Base-by-base conservation (phyloP, 305 asterid genomes). In the Coffea humblotiana region DNA sequence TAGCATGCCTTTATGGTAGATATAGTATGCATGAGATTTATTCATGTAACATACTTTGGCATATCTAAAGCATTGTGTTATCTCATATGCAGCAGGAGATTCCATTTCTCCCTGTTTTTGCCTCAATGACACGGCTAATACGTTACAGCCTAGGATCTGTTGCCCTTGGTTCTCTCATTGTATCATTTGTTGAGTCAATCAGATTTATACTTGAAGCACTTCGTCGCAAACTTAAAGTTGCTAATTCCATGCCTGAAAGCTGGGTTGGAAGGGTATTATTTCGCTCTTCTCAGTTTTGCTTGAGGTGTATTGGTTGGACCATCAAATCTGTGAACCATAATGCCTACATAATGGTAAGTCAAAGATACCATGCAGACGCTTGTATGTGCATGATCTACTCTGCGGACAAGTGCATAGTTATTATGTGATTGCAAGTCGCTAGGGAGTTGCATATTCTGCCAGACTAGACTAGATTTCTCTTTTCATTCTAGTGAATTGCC, bases 71-170 rank as follows among this genome's bases (percentile, higher is more conserved):
- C 48, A 32, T 40, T 4, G 10, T 77, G 29, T 9, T 68, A 84
- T 74, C 76, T 58, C 56, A 49, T 77, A 45, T 88, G 95, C 93
- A 94, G 97, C 83, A 89, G 43, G 96, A 86, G 82, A 88, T 96
- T 75, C 94, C 98, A 47, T 91, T 93, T 82, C 98, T 96, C 78
- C 98, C 98, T 4, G 98, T 96, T 74, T 92, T 96, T 81, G 85
- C 97, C 51, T 96, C 99, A 64, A 91, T 96, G 98, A 96, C 90
- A 92, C 92, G 99, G 84, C 98, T 94, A 75, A 79, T 74, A 21
- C 92, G 98, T 81, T 94, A 94, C 87, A 83, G 88, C 81, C 90
- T 94, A 49, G 99, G 99, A 82, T 96, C 98, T 2, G 90, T 96
- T 80, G 99, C 98, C 81, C 76, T 94, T 78, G 99, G 99, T 77